These are phyloP conservation scores for Clitoria ternatea DNA, from an alignment of 306 rosid species.

Conservation along the genomic window DNA sequence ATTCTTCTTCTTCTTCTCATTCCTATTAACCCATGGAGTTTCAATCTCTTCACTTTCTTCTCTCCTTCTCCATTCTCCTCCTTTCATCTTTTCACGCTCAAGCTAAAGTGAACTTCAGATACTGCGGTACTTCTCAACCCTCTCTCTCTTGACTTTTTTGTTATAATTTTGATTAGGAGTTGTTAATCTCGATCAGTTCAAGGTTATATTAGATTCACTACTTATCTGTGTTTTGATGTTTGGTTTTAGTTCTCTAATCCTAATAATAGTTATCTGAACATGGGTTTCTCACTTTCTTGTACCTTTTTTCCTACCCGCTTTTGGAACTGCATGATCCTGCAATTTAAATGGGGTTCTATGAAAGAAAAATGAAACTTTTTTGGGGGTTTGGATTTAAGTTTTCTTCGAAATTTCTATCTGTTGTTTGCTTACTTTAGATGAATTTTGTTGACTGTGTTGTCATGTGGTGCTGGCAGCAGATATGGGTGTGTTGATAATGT, in stretches of 20 bases:
- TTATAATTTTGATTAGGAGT: not conserved
- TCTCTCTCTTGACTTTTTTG: constrained; percentile 4
- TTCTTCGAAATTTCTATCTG: not conserved
- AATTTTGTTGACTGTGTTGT: not conserved
- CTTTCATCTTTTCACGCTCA: constrained; percentile 35
- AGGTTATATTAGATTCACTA: not conserved
- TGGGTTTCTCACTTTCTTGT: not conserved
- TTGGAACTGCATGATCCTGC: not conserved
- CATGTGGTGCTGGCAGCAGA: not conserved
- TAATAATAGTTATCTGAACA: not conserved
- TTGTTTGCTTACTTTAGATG: not conserved
- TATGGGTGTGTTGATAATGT: not conserved
- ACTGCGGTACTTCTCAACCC: constrained; percentile 50
- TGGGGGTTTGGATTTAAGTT: not conserved
- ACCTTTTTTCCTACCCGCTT: too few species aligned
- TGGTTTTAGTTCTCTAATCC: not conserved
- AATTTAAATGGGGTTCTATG: not conserved
- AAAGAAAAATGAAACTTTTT: not conserved
- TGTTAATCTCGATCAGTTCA: not conserved
- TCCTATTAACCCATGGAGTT: constrained; percentile 30
- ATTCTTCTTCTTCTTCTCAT: not conserved
- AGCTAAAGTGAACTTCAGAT: constrained; percentile 46
- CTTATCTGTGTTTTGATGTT: not conserved
- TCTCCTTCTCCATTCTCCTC: constrained; percentile 31
- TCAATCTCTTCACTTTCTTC: constrained; percentile 30